phyloP scores from a whole-genome alignment of 2,329 filamentous ascomycete genomes.

The Calycina herbarum region DNA sequence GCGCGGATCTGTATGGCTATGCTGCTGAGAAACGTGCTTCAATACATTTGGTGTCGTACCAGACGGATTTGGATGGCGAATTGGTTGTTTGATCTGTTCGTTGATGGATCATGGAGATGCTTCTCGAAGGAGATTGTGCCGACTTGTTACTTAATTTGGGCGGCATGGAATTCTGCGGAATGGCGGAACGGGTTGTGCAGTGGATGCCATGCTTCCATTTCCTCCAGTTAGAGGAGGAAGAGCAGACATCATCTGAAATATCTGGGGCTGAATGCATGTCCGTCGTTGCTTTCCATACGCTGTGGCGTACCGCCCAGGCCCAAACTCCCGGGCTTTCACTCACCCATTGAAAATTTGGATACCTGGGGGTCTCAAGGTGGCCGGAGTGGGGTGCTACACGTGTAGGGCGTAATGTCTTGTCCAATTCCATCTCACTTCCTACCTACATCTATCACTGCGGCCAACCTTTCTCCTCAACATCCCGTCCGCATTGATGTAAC shows the following conservation, averaged over 20 bases:
- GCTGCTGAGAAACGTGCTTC: not conserved
- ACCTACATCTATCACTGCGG: not conserved
- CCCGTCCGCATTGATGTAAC: not conserved
- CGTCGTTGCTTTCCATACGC: not conserved
- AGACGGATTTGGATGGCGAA: not conserved
- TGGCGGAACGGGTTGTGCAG: not conserved
- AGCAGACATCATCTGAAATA: not conserved
- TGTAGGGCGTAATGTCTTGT: not conserved
- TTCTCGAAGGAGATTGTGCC: no score
- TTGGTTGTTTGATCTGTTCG: not conserved
- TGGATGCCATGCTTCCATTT: not conserved
- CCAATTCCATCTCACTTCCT: not conserved
- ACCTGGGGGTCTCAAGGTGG: not conserved
- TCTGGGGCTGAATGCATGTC: conserved; percentile 1
- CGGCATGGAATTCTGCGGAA: not conserved
- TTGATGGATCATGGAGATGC: no score
- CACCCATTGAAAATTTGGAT: not conserved
- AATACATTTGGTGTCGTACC: not conserved
- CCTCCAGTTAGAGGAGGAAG: not conserved
- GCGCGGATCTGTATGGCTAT: not conserved
- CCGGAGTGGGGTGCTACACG: not conserved
- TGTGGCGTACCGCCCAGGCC: not conserved
- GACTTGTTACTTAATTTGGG: not conserved
- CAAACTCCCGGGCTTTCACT: not conserved
- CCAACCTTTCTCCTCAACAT: not conserved